Evolutionary conservation across 306 rosid species (phyloP).

Genomic region (Prunus kanzakura): DNA sequence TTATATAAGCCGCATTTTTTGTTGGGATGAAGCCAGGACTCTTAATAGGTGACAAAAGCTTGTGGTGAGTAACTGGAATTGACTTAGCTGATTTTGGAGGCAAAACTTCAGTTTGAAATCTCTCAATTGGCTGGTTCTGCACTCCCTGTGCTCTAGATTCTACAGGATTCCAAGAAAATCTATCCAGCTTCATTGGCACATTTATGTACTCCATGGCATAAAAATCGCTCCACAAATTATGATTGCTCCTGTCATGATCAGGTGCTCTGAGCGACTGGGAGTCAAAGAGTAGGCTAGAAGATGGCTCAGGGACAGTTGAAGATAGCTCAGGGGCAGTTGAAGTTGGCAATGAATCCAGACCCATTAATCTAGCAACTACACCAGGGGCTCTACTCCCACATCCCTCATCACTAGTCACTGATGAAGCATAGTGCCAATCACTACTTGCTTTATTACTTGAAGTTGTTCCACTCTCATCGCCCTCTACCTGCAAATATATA

Average conservation of each 20-base stretch:
- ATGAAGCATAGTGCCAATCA: conserved; percentile 52
- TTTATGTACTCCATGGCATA: conserved; percentile 34
- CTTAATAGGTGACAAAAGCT: conserved; percentile 80
- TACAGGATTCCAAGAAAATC: conserved; percentile 42
- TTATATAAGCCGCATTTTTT: conserved; percentile 53
- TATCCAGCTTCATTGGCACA: conserved; percentile 47
- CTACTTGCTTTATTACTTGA: conserved; percentile 46
- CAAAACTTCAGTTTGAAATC: conserved; percentile 81
- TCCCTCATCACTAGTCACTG: conserved; percentile 62
- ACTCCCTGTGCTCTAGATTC: conserved; percentile 45
- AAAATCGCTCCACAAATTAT: conserved; percentile 36
- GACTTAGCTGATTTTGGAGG: conserved; percentile 93
- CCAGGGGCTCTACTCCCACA: conserved; percentile 70
- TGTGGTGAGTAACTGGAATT: conserved; percentile 76
- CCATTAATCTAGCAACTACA: conserved; percentile 91
- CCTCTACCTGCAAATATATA: conserved; percentile 46
- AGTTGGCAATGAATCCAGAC: conserved; percentile 78
- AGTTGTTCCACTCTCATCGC: conserved; percentile 52
- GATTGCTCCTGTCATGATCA: conserved; percentile 37
- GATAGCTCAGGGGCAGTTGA: conserved; percentile 27
- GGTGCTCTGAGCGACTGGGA: conserved; percentile 43
- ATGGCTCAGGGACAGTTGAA: conserved; percentile 28
- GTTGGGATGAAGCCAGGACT: conserved; percentile 57
- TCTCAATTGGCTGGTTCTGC: conserved; percentile 51
- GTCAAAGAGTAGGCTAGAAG: conserved; percentile 36